Percentiles rank a stretch among this genome's conserved stretches.
These are phyloP conservation scores for Sophora flavescens DNA, from an alignment of 306 rosid genomes.

Conservation along the genomic window DNA sequence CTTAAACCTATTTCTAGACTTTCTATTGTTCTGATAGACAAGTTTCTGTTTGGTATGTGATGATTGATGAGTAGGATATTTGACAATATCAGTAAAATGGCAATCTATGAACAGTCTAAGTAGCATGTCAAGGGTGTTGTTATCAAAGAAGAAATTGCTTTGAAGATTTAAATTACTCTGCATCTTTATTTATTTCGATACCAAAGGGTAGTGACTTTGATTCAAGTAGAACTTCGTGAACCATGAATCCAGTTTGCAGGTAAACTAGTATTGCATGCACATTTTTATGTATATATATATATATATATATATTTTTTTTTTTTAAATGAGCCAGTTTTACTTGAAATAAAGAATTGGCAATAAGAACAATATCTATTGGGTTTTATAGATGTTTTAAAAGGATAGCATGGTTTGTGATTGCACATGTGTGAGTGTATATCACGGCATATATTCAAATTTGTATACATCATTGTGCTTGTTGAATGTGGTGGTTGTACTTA, in stretches of 20 bases:
- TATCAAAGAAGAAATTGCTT: background rate
- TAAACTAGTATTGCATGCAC: conserved; percentile 5
- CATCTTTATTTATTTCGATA: background rate
- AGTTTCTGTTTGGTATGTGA: conserved; percentile 25
- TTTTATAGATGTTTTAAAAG: background rate
- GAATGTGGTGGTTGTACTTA: conserved; percentile 23
- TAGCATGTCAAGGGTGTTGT: conserved; percentile 7
- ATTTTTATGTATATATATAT: conserved; percentile 6
- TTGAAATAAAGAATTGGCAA: conserved; percentile 12
- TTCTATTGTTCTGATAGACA: background rate
- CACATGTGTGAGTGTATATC: background rate
- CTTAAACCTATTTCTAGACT: background rate
- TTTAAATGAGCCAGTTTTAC: background rate
- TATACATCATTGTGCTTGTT: conserved; percentile 25
- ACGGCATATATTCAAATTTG: background rate
- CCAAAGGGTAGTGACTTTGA: background rate
- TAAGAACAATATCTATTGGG: background rate
- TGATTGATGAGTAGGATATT: background rate
- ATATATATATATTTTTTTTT: conserved; percentile 23
- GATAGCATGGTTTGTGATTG: conserved; percentile 1
- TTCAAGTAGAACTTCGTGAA: background rate
- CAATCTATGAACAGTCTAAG: background rate
- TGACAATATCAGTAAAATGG: conserved; percentile 6
- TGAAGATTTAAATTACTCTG: background rate
- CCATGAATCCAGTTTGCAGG: background rate